Evolutionary conservation across 1,284 basidiomycete species (phyloP).

Genomic region (Tilletiaria anomala): DNA sequence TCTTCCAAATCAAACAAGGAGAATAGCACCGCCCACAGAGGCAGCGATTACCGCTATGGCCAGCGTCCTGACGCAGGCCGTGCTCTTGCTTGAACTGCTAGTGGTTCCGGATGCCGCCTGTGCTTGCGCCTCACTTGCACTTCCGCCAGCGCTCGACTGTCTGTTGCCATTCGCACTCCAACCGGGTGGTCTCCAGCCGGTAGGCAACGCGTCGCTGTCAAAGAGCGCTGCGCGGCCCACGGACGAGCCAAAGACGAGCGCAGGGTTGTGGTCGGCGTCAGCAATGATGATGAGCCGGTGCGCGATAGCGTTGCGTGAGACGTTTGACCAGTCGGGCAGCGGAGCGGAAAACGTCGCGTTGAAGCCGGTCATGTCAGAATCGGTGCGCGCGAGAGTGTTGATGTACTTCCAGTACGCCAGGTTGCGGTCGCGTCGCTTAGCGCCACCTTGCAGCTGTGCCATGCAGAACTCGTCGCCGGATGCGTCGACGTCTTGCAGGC

Average conservation of each 20-base stretch:
- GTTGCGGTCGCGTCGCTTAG: constrained; percentile 25
- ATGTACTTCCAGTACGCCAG: constrained; percentile 36
- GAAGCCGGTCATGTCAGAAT: constrained; percentile 15
- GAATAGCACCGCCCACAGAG: too few relatives aligned
- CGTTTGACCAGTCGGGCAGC: constrained; percentile 26
- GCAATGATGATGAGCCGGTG: constrained; percentile 22
- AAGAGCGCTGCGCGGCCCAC: not conserved
- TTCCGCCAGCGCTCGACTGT: too few relatives aligned
- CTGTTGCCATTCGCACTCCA: not conserved
- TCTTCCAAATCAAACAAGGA: too few relatives aligned
- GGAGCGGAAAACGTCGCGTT: not conserved
- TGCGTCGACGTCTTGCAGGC: constrained; percentile 15
- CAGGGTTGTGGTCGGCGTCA: constrained; percentile 24
- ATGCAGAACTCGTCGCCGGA: constrained; percentile 35
- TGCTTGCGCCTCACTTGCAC: too few relatives aligned
- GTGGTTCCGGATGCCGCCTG: too few relatives aligned
- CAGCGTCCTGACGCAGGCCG: too few relatives aligned
- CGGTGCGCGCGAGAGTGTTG: constrained; percentile 23
- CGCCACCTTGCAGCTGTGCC: constrained; percentile 32
- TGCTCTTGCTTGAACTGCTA: too few relatives aligned
- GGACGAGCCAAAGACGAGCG: constrained; percentile 10
- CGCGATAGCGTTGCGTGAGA: constrained; percentile 8
- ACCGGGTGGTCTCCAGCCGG: not conserved
- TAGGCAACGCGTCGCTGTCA: not conserved
- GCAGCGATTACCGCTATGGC: too few relatives aligned